Evolutionary conservation across 2,329 filamentous ascomycete species (phyloP), one percentile per base, ranked within the genome.

Genomic region (Cladobotryum mycophilum): DNA sequence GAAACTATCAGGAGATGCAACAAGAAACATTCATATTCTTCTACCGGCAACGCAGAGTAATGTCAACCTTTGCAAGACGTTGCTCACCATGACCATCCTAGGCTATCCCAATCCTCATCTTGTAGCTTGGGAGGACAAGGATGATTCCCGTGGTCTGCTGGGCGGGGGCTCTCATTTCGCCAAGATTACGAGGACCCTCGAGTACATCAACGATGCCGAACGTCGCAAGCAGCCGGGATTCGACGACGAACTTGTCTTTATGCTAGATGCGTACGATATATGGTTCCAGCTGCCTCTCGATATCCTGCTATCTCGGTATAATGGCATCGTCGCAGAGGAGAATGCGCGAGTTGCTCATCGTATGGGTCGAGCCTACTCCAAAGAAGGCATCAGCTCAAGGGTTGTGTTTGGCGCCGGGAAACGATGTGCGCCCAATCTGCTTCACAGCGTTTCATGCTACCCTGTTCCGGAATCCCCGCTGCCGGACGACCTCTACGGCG

Each of bases 261-360:
- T 67, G 34, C 51, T 66, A 2, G 65, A 67, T n/a, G 56, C 60
- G 11, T 65, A 65, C 44, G 64, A 67, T 33, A 55, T 64, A 25
- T 67, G 65, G 65, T 67, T 67, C 35, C 65, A 67, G 55, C 58
- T 67, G 1, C 64, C 64, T 2, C 25, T 54, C 25, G 59, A 64
- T 22, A 53, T 57, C 4, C 56, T 65, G 5, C 30, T 64, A 6
- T 49, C 53, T 11, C 61, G 63, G 5, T 65, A 63, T 50, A 40
- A 60, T 13, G 55, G 53, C 34, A 52, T 63, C n/a, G 40, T 58
- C 30, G 55, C 53, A 8, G 51, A 58, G 14, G 61, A 61, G 13
- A 58, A 58, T 51, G 51, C 54, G 17, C 55, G 61, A 0, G 51
- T 64, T 2, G 53, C 49, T 4, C 55, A 56, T 1, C 54, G 58